Percentiles rank a stretch among this genome's conserved stretches.
Conservation (phyloP, 2,329 filamentous ascomycete genomes). For the Trichoderma endophyticum region DNA sequence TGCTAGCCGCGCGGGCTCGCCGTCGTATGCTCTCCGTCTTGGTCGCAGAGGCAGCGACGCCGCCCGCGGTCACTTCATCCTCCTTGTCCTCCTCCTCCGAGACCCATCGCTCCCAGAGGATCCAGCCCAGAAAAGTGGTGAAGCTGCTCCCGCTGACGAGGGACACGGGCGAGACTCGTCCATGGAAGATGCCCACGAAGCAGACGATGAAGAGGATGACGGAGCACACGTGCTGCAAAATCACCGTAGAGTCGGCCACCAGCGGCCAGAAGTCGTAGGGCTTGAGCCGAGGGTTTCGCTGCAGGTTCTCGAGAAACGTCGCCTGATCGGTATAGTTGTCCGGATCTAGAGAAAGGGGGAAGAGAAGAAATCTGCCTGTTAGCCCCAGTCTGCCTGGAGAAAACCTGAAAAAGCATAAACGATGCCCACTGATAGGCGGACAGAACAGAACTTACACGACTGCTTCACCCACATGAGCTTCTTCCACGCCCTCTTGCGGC, state of each 20-base stretch:
- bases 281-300: constrained; percentile 87
- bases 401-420: background rate
- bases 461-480: constrained; percentile 98
- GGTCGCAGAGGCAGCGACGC: constrained; percentile 31
- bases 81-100: constrained; percentile 61
- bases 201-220: constrained; percentile 93
- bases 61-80: constrained; percentile 37
- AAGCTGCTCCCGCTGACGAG: constrained; percentile 82
- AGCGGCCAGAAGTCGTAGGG: constrained; percentile 98
- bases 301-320: constrained; percentile 93
- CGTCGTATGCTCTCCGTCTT: constrained; percentile 36
- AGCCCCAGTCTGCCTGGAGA: background rate
- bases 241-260: constrained; percentile 90
- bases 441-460: constrained; percentile 59
- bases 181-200: constrained; percentile 85
- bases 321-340: constrained; percentile 98
- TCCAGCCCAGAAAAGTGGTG: constrained; percentile 82
- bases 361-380: constrained; percentile 9
- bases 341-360: constrained; percentile 59
- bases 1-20: constrained; percentile 36
- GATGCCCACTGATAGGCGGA: constrained; percentile 17
- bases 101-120: constrained; percentile 89
- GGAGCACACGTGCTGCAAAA: constrained; percentile 93
- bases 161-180: constrained; percentile 83
- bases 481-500: constrained; percentile 78